Base-by-base conservation (phyloP, 2,329 filamentous ascomycete species). In the Teratosphaeria zuluensis region DNA sequence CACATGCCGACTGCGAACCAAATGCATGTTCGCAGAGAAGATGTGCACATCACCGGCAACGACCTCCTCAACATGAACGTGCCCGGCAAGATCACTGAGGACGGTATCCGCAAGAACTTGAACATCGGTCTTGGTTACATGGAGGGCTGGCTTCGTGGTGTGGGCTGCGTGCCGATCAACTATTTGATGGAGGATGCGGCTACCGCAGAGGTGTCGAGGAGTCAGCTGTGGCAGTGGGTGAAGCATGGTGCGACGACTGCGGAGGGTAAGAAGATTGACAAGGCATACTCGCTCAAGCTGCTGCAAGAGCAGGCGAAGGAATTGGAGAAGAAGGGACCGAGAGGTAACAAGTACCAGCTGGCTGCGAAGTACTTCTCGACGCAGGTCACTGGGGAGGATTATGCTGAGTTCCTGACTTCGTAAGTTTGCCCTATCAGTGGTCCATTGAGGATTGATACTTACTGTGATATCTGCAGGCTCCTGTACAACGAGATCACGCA, bases 1-100 rank as follows among this genome's bases (percentile, higher is more conserved):
- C 80, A 97, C 81, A 99, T 99, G 94, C 94, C 94, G 9, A 96
- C 92, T 3, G 92, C 94, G 54, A 99, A 99, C 80, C 94, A 99
- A 78, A 85, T 96, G 69, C 94, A 92, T 74, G 79, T 90, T 63
- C 89, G 92, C 64, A 87, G 92, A 63, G 91, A 96, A 75, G 92
- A 97, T 54, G 91, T 96, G 61, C 78, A 84, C 70, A 86, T 99
- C 70, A 86, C 86, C 53, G 86, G 85, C 69, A 95, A 94, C 69
- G 94, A 97, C 71, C 82, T 99, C 56, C 83, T 97, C 61, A 97
- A 97, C 82, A 97, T 96, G 89, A 97, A 97, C 70, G 89, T 97
- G 1, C 91, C 92, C 6, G 94, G 94, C 30, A 83, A 85, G 73
- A 82, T 99, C 73, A 96, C 92, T 67, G 92, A 97, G 75, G 90